Conservation (phyloP, 2,329 filamentous ascomycete genomes). For the Aspergillus sp. region DNA sequence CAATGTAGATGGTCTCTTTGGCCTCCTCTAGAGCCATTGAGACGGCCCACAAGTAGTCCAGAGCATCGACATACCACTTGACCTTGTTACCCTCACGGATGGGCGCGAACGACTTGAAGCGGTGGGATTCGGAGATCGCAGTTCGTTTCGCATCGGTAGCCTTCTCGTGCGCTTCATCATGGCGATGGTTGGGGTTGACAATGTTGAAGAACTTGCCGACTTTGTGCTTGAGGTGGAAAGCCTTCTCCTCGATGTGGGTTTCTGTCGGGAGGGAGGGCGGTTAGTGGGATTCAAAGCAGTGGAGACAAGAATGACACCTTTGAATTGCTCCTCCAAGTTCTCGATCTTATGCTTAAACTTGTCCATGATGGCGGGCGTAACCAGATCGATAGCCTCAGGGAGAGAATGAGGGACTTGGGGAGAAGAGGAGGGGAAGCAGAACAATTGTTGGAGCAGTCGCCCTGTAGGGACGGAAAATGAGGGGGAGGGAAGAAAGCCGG, state of each 20-base stretch:
- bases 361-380: conserved; percentile 23
- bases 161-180: conserved; percentile 91
- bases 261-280: conserved; percentile 24
- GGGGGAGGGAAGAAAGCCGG: neutral
- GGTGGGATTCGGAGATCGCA: conserved; percentile 69
- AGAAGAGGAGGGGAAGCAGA: neutral
- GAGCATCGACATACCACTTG: conserved; percentile 97
- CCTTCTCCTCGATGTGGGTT: conserved; percentile 50
- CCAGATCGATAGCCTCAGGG: neutral
- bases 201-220: conserved; percentile 66
- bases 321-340: conserved; percentile 28
- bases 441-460: neutral
- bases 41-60: conserved; percentile 95
- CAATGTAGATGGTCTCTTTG: conserved; percentile 92
- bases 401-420: neutral
- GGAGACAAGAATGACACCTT: conserved; percentile 27
- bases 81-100: conserved; percentile 80
- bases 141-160: conserved; percentile 77
- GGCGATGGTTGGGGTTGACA: conserved; percentile 84
- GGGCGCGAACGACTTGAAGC: conserved; percentile 89
- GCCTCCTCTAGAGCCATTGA: conserved; percentile 86
- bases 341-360: conserved; percentile 29
- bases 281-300: conserved; percentile 1
- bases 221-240: conserved; percentile 62
- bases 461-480: neutral